Base-by-base conservation (phyloP, 306 rosid genomes). In the Dicorynia guianensis region DNA sequence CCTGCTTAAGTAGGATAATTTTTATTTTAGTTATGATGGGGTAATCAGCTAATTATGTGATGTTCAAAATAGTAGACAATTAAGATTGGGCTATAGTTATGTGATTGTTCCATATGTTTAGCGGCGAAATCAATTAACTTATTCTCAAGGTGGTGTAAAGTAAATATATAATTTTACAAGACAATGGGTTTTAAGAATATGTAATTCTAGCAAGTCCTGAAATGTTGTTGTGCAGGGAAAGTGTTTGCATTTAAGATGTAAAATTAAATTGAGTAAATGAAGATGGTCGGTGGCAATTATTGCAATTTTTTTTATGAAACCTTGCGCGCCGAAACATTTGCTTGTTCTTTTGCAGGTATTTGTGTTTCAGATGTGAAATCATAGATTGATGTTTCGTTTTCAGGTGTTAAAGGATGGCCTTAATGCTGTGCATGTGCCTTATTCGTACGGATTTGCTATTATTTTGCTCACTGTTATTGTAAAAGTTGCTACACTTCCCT, bases 401-500 rank as follows among this genome's bases (percentile, higher is more conserved):
- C 87, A 95, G 99, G 80, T 92, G 50, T 84, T 96, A 84, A 92
- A 96, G 82, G 98, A 84, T 80, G 94, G 92, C 36, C 92, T 96
- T 42, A 11, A 83, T 14, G 71, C 97, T 12, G 96, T 96, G 72
- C 98, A 96, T 49, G 91, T 96, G 59, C 99, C 99, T 18, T 92
- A 90, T 63, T 60, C 98, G 7, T 96, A 96, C 62, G 99, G 99
- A 55, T 96, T 96, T 77, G 99, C 99, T 36, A 96, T 96, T 76
- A 96, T 96, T 73, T 75, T 96, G 76, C 98, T 96, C 47, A 96
- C 99, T 5, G 75, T 92, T 64, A 71, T 96, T 49, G 99, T 96
- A 69, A 96, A 96, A 81, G 66, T 84, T 0, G 93, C 77, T 2
- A 96, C 99, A 40, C 74, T 89, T 62, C 99, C 99, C 44, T 81